A percentile compares a stretch with the other conserved stretches of the same genome.
Evolutionary conservation across 2,329 filamentous ascomycete genomes (phyloP).

Genomic region (Verticillium dahliae): DNA sequence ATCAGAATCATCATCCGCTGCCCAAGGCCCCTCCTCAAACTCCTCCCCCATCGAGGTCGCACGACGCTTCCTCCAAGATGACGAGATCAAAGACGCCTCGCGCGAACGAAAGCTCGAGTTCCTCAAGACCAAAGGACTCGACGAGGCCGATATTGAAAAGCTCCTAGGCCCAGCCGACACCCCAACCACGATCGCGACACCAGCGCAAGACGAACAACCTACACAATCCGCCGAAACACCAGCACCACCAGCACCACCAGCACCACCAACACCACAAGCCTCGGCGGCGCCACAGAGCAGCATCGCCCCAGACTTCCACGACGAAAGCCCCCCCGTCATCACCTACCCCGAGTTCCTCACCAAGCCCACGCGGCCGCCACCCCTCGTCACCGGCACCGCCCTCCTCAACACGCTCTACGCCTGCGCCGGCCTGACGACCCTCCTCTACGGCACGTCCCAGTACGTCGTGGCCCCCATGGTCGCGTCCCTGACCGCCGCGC

Average conservation of each 20-base stretch:
- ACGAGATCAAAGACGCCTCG: constrained; percentile 61
- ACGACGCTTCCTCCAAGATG: constrained; percentile 67
- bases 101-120: constrained; percentile 71
- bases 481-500: constrained; percentile 42
- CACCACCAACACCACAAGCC: background rate
- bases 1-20: background rate
- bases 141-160: constrained; percentile 57
- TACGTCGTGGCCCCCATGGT: constrained; percentile 61
- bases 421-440: constrained; percentile 49
- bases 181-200: background rate
- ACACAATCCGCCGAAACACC: constrained; percentile 1
- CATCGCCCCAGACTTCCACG: constrained; percentile 11
- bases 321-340: constrained; percentile 53
- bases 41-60: constrained; percentile 49
- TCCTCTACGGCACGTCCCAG: constrained; percentile 65
- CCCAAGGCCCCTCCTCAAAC: background rate
- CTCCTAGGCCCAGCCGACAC: constrained; percentile 40
- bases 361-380: constrained; percentile 47
- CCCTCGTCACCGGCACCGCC: constrained; percentile 54
- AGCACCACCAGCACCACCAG: constrained; percentile 4
- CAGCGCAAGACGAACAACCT: background rate
- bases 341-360: constrained; percentile 66
- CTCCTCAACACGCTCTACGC: constrained; percentile 55
- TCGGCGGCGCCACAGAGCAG: background rate
- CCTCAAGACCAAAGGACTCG: constrained; percentile 69